Conservation (phyloP, 1,284 basidiomycete species). For the Fomitopsis pinicola region DNA sequence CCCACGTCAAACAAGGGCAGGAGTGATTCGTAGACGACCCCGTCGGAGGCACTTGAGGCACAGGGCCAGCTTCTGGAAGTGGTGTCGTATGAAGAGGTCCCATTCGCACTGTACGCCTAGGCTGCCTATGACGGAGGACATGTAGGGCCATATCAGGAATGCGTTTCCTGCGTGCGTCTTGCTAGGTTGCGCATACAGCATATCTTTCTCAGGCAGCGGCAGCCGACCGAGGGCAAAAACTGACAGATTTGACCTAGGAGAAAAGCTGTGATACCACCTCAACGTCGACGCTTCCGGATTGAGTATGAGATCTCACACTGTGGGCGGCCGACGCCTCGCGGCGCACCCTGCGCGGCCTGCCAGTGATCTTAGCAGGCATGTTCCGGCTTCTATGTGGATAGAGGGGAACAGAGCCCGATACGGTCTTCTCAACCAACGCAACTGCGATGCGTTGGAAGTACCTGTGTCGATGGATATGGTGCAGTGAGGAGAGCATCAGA, state of each 20-base stretch:
- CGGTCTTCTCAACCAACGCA: neutral
- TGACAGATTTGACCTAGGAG: neutral
- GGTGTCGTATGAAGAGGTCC: neutral
- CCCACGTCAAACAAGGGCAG: neutral
- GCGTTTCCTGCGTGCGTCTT: neutral
- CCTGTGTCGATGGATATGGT: neutral
- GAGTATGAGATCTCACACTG: neutral
- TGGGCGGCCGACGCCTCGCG: neutral
- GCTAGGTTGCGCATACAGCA: neutral
- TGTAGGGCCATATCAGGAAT: neutral
- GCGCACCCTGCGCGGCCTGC: neutral
- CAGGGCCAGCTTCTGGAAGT: neutral
- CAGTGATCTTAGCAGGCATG: neutral
- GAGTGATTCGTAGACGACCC: neutral
- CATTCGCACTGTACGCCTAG: neutral
- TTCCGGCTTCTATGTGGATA: neutral
- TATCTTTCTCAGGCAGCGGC: neutral
- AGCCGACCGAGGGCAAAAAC: neutral
- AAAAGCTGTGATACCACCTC: neutral
- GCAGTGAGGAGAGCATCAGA: too few relatives aligned
- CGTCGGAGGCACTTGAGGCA: neutral
- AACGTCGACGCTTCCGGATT: neutral
- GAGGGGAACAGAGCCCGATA: neutral
- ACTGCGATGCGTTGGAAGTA: neutral
- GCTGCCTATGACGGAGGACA: neutral